Conservation (phyloP, 1,284 basidiomycete genomes). For the Porphyrellus sp. region DNA sequence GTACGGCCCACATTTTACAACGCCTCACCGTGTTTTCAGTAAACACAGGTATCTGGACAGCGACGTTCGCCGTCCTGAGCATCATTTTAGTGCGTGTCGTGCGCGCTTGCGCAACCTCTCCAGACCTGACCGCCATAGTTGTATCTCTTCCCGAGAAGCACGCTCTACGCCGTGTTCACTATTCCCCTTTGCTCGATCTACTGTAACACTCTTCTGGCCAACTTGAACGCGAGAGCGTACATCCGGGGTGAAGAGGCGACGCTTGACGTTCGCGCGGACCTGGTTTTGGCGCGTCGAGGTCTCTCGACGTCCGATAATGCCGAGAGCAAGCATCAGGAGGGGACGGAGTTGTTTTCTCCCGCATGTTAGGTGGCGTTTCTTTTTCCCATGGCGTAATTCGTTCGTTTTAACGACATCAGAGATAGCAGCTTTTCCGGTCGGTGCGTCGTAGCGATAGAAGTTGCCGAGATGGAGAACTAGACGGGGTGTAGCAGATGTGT, state of each 20-base stretch:
- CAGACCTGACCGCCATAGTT: background rate
- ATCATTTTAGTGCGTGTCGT: slow-evolving; percentile 10
- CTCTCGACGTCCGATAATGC: too few relatives aligned
- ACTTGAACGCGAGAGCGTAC: slow-evolving; percentile 14
- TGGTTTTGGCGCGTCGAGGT: background rate
- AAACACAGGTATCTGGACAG: slow-evolving; percentile 18
- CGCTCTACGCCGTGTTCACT: slow-evolving; percentile 2
- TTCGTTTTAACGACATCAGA: too few relatives aligned
- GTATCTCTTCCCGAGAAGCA: background rate
- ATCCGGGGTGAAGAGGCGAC: background rate
- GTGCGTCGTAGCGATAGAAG: too few relatives aligned
- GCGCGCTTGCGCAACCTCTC: too few relatives aligned
- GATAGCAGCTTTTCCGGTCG: too few relatives aligned
- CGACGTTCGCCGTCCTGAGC: slow-evolving; percentile 12
- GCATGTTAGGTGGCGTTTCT: too few relatives aligned
- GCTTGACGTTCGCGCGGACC: background rate
- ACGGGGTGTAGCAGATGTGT: too few relatives aligned
- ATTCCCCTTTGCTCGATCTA: slow-evolving; percentile 14
- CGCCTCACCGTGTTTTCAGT: slow-evolving; percentile 15
- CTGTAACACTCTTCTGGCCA: slow-evolving; percentile 21
- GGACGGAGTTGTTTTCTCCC: too few relatives aligned
- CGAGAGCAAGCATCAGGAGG: too few relatives aligned
- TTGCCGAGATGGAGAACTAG: too few relatives aligned
- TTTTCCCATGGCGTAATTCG: too few relatives aligned
- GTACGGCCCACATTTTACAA: slow-evolving; percentile 7